A percentile compares a stretch with the other conserved stretches of the same genome.
Evolutionary conservation across 2,329 filamentous ascomycete species (phyloP).

Genomic region (Colletotrichum eremochloae): DNA sequence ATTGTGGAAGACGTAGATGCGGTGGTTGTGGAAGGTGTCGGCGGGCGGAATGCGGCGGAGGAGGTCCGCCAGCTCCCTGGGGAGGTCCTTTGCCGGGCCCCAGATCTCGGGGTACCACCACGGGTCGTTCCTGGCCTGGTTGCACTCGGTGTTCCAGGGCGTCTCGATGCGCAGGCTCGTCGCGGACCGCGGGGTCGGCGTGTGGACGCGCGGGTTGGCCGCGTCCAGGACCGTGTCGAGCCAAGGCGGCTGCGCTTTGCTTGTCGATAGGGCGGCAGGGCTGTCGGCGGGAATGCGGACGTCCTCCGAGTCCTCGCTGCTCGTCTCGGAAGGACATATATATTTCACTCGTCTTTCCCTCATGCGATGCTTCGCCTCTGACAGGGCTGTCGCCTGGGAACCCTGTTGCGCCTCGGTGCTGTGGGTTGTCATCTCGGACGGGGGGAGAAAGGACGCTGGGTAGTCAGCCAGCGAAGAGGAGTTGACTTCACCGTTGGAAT

Average conservation of each 20-base stretch:
- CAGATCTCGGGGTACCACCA: slow-evolving; percentile 20
- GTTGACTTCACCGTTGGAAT: not conserved
- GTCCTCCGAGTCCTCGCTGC: not conserved
- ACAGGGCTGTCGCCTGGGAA: too few relatives aligned
- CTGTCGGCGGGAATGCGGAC: not conserved
- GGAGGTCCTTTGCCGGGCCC: slow-evolving; percentile 4
- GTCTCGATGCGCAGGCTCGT: not conserved
- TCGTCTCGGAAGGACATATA: not conserved
- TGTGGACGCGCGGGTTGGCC: not conserved
- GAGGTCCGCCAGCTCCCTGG: not conserved
- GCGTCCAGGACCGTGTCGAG: not conserved
- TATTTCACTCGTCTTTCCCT: not conserved
- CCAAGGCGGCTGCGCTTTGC: slow-evolving; percentile 4
- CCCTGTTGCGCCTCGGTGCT: not conserved
- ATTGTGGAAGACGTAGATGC: not conserved
- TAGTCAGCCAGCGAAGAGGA: not conserved
- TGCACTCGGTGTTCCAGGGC: not conserved
- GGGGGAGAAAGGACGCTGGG: not conserved
- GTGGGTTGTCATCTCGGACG: not conserved
- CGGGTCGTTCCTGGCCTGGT: not conserved
- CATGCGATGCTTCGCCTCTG: not conserved
- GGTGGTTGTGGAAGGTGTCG: not conserved
- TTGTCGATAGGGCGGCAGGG: not conserved
- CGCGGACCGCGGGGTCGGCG: not conserved
- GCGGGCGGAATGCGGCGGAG: not conserved